Conservation (phyloP, 495 filamentous ascomycete species). For the Podospora bellae-mahoneyi region DNA sequence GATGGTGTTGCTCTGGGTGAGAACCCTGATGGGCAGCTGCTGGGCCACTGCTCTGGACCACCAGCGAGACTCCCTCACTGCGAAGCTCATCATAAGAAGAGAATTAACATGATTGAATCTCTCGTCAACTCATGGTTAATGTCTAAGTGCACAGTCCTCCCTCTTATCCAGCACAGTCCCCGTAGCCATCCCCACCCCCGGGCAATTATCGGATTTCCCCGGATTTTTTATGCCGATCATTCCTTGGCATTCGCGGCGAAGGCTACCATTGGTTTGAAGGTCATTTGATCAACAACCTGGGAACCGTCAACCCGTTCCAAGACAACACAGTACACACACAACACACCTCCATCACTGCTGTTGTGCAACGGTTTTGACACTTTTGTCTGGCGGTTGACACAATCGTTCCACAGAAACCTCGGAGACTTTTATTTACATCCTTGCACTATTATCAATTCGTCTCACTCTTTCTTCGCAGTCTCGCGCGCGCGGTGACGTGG, state of each 20-base stretch:
- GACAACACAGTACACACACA: too few relatives aligned
- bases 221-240: background rate
- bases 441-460: background rate
- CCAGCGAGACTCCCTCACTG: too few relatives aligned
- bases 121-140: background rate
- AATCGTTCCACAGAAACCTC: background rate
- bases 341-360: background rate
- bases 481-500: background rate
- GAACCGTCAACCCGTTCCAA: background rate
- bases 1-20: too few relatives aligned
- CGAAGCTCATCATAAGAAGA: too few relatives aligned
- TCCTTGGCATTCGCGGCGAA: background rate
- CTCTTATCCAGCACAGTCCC: background rate
- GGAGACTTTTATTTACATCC: background rate
- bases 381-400: background rate
- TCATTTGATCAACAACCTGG: background rate
- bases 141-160: background rate
- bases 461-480: background rate
- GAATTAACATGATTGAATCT: too few relatives aligned
- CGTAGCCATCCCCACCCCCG: background rate
- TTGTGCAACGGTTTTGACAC: background rate
- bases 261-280: background rate
- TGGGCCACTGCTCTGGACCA: too few relatives aligned
- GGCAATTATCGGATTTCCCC: background rate
- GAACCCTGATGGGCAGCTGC: too few relatives aligned